Evolutionary conservation across 306 rosid genomes (phyloP).

Genomic region (Pterocarpus santalinus): DNA sequence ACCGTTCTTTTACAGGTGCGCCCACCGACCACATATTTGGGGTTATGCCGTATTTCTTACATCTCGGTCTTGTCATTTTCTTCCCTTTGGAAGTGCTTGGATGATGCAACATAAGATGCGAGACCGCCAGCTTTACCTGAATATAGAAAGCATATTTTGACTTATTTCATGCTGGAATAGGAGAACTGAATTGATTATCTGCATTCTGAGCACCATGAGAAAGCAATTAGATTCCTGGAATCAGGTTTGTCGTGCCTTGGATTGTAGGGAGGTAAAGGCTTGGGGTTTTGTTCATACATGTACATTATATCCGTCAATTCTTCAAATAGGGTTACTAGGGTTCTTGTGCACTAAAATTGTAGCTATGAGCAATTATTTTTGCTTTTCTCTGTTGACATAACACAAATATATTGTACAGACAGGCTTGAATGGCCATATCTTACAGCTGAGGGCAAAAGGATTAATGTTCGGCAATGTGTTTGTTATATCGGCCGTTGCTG

Average conservation of each 20-base stretch:
- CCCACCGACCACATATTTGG: slow-evolving; percentile 32
- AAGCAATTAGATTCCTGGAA: slow-evolving; percentile 33
- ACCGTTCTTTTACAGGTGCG: slow-evolving; percentile 42
- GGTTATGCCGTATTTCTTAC: slow-evolving; percentile 35
- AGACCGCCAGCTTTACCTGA: slow-evolving; percentile 40
- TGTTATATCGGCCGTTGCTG: not conserved
- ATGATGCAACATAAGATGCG: slow-evolving; percentile 1
- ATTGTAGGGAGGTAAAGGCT: slow-evolving; percentile 41
- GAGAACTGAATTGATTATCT: slow-evolving; percentile 34
- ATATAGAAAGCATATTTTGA: slow-evolving; percentile 50
- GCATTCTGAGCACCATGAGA: slow-evolving; percentile 39
- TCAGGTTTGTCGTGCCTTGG: slow-evolving; percentile 35
- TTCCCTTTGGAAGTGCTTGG: not conserved
- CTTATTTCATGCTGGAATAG: slow-evolving; percentile 40
- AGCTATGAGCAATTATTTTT: slow-evolving; percentile 43
- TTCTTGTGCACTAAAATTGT: slow-evolving; percentile 50
- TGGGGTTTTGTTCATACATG: slow-evolving; percentile 48
- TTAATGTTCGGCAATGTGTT: slow-evolving; percentile 23
- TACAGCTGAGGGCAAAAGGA: slow-evolving; percentile 1
- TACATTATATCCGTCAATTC: slow-evolving; percentile 56
- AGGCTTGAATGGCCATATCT: slow-evolving; percentile 50
- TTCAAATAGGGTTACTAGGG: slow-evolving; percentile 45
- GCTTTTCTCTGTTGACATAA: slow-evolving; percentile 13
- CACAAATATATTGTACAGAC: slow-evolving; percentile 53
- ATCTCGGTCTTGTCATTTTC: slow-evolving; percentile 22